A percentile compares a stretch with the other conserved stretches of the same genome.
These are phyloP conservation scores for Fusarium multiceps DNA, from an alignment of 2,329 filamentous ascomycete genomes.

Conservation along the genomic window DNA sequence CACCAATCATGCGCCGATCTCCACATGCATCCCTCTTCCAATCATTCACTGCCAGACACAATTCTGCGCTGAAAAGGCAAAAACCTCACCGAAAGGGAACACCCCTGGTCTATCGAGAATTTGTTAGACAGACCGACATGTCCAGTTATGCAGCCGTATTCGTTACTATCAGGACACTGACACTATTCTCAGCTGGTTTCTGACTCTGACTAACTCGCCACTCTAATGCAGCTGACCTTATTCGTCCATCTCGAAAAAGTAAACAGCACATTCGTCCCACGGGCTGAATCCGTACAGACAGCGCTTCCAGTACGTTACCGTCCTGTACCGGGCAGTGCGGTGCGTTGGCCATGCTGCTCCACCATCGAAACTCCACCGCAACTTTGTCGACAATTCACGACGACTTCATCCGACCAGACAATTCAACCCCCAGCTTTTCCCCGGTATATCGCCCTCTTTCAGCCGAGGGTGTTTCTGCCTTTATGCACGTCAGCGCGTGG, in stretches of 20 bases:
- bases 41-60: constrained; percentile 41
- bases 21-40: constrained; percentile 38
- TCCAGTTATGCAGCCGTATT: constrained; percentile 35
- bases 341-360: constrained; percentile 43
- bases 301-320: not conserved
- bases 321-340: constrained; percentile 11
- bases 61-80: constrained; percentile 13
- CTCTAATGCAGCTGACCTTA: constrained; percentile 25
- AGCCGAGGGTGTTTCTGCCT: constrained; percentile 28
- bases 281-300: not conserved
- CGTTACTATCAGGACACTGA: not conserved
- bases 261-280: constrained; percentile 29
- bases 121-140: constrained; percentile 39
- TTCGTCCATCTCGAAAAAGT: constrained; percentile 9
- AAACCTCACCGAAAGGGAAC: constrained; percentile 22
- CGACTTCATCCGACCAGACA: constrained; percentile 18
- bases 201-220: constrained; percentile 10
- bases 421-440: constrained; percentile 21
- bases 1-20: constrained; percentile 48
- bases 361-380: constrained; percentile 35
- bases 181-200: constrained; percentile 29
- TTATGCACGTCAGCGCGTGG: constrained; percentile 45
- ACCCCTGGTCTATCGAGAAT: constrained; percentile 24
- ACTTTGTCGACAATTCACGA: constrained; percentile 44
- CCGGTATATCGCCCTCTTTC: constrained; percentile 35